Conservation (phyloP, 805 yeast genomes). For the Candida michaelii region DNA sequence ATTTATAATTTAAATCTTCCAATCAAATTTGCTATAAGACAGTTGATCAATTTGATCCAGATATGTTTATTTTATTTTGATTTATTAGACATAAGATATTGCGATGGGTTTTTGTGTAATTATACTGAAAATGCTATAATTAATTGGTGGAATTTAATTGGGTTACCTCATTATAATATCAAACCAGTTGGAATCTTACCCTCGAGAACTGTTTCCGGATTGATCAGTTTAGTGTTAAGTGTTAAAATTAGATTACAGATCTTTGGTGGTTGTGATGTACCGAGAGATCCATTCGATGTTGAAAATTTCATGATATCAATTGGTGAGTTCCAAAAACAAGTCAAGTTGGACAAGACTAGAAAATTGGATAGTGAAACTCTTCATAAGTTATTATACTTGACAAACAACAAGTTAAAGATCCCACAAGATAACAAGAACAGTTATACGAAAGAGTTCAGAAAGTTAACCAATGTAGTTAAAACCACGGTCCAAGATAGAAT, state of each 20-base stretch:
- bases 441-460: constrained; percentile 44
- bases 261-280: constrained; percentile 49
- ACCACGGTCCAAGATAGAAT: constrained; percentile 67
- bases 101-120: constrained; percentile 84
- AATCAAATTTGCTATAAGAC: constrained; percentile 65
- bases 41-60: constrained; percentile 73
- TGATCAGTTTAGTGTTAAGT: constrained; percentile 74
- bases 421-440: constrained; percentile 4
- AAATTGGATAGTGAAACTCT: constrained; percentile 59
- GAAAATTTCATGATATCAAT: constrained; percentile 67
- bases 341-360: constrained; percentile 49
- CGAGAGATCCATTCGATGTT: constrained; percentile 81
- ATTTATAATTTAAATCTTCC: constrained; percentile 53
- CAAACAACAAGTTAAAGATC: constrained; percentile 32
- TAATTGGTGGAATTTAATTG: constrained; percentile 82
- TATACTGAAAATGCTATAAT: constrained; percentile 69
- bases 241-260: constrained; percentile 58
- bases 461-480: constrained; percentile 66
- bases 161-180: constrained; percentile 46
- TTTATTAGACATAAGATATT: constrained; percentile 61
- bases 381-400: constrained; percentile 32
- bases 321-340: constrained; percentile 75
- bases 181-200: constrained; percentile 54
- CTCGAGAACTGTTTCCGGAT: constrained; percentile 70
- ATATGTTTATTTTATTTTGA: constrained; percentile 76